Evolutionary conservation across 2,329 filamentous ascomycete species (phyloP).

Genomic region (Aspergillus persii): DNA sequence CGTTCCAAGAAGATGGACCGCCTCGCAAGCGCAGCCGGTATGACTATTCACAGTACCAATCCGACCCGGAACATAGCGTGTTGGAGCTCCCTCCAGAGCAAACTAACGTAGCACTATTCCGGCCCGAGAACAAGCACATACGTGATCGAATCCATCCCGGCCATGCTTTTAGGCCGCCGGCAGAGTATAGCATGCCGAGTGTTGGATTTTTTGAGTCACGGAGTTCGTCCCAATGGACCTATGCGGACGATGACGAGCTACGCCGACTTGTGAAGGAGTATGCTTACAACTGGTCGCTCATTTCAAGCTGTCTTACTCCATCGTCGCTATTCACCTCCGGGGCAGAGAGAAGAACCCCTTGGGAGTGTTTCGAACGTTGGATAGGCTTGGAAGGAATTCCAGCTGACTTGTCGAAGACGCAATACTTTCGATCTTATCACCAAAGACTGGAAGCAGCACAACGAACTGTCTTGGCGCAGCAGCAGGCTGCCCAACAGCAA

Average conservation of each 20-base stretch:
- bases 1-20: slow-evolving; percentile 63
- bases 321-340: slow-evolving; percentile 78
- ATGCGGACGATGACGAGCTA: slow-evolving; percentile 85
- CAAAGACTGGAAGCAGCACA: slow-evolving; percentile 62
- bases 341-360: slow-evolving; percentile 85
- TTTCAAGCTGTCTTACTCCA: slow-evolving; percentile 73
- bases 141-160: slow-evolving; percentile 86
- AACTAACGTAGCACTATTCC: slow-evolving; percentile 80
- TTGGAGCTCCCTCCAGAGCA: slow-evolving; percentile 64
- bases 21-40: slow-evolving; percentile 79
- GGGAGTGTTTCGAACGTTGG: slow-evolving; percentile 99
- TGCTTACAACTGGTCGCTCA: slow-evolving; percentile 96
- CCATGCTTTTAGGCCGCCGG: slow-evolving; percentile 89
- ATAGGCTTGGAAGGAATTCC: slow-evolving; percentile 87
- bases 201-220: slow-evolving; percentile 88
- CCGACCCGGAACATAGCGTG: slow-evolving; percentile 55
- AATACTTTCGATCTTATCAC: slow-evolving; percentile 82
- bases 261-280: slow-evolving; percentile 83
- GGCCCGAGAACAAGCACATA: slow-evolving; percentile 83
- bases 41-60: slow-evolving; percentile 72
- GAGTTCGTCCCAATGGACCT: slow-evolving; percentile 85
- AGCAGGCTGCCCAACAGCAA: slow-evolving; percentile 47
- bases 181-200: slow-evolving; percentile 85
- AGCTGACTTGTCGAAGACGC: slow-evolving; percentile 88
- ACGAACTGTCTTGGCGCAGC: slow-evolving; percentile 57